These are phyloP conservation scores for Cichorium intybus DNA, from an alignment of 140 eudicot genomes.

Conservation along the genomic window DNA sequence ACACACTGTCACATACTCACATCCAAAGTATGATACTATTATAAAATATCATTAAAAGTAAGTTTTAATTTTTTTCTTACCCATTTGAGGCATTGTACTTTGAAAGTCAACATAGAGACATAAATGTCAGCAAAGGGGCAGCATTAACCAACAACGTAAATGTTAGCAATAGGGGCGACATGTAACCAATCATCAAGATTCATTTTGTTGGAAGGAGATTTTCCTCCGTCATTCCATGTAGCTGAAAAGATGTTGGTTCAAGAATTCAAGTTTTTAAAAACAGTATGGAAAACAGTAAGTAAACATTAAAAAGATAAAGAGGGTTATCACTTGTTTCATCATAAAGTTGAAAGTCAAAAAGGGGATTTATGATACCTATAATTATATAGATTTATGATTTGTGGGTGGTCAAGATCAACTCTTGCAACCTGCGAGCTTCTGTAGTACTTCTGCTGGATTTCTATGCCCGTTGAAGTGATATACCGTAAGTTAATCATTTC, in stretches of 20 bases:
- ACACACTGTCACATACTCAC: no score
- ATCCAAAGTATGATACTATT: no score
- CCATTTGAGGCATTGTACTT: no score
- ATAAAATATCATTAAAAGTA: no score
- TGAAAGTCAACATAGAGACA: neutral
- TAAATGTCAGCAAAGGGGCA: no score
- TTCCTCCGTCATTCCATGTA: slow-evolving; percentile 97
- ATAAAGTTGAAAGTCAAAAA: slow-evolving; percentile 1
- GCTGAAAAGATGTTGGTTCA: slow-evolving; percentile 71
- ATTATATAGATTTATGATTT: slow-evolving; percentile 38
- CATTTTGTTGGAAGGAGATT: slow-evolving; percentile 68
- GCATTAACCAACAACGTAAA: slow-evolving; percentile 95
- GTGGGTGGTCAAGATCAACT: slow-evolving; percentile 35
- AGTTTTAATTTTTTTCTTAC: no score
- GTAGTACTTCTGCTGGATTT: slow-evolving; percentile 46
- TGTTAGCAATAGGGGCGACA: slow-evolving; percentile 87
- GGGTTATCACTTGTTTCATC: no score
- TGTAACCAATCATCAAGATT: slow-evolving; percentile 91
- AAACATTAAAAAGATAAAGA: neutral
- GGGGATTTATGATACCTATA: slow-evolving; percentile 15
- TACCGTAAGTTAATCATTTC: neutral
- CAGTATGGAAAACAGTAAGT: neutral
- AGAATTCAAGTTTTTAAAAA: slow-evolving; percentile 6
- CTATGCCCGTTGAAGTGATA: slow-evolving; percentile 39
- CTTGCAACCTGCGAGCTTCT: slow-evolving; percentile 45